Evolutionary conservation across 2,329 filamentous ascomycete species (phyloP), one percentile per base, ranked within the genome.

Genomic region (Chaetoscypha palmicola): DNA sequence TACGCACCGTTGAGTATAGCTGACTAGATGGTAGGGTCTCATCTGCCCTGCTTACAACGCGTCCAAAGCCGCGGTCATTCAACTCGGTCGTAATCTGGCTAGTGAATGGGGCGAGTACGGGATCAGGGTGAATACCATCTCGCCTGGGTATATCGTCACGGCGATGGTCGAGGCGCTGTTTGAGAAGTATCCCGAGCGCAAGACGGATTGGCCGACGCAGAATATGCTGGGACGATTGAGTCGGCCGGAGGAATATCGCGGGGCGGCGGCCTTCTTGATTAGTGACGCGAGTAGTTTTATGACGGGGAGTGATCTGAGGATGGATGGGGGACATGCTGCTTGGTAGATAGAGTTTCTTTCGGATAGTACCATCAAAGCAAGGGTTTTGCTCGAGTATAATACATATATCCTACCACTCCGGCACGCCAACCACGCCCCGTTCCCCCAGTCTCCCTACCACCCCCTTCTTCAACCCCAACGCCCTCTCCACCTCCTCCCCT

Each of bases 91-190:
- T 46, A 86, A 82, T 61, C 70, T 89, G 7, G 84, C 83, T 1
- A 66, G 75, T 8, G 85, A 90, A 62, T 88, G 83, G 84, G 84
- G 83, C 36, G 24, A 52, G 17, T 40, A 60, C 30, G 79, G 77
- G 28, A 90, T 92, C 57, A 77, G 86, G 2, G 82, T 91, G 49
- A 91, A 92, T 67, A 88, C 83, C 11, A 76, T 92, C 50, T 87
- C 81, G 16, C 85, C 86, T 0, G 86, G 86, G 7, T 88, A 89
- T 61, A 87, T 89, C 58, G 75, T 84, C 17, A 89, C 85, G 1
- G 78, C 83, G 17, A 94, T 95, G 89, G 86, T 91, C 1, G 77
- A 86, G 61, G 75, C 77, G 46, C 74, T 94, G 23, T 92, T 95
- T 58, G 73, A 80, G 52, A 73, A 83, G 51, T 85, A 77, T 53